These are phyloP conservation scores for Xylaria polymorpha DNA, from an alignment of 2,329 filamentous ascomycete species.

Conservation along the genomic window DNA sequence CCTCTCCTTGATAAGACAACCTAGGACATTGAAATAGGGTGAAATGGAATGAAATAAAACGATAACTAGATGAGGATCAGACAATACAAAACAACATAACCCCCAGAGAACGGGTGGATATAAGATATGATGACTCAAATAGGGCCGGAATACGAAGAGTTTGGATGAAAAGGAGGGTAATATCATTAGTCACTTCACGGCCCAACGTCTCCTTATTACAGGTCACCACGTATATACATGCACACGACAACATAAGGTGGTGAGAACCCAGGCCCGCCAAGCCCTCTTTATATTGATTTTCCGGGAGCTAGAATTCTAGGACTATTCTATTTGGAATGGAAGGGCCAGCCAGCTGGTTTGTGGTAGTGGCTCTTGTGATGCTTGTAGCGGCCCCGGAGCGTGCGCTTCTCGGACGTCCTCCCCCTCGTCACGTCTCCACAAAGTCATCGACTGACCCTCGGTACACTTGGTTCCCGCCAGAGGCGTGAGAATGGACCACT, in stretches of 20 bases:
- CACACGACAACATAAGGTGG: neutral
- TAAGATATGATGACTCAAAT: neutral
- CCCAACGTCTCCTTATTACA: neutral
- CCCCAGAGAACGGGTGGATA: neutral
- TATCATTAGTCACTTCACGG: neutral
- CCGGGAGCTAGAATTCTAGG: no score
- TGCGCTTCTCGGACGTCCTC: neutral
- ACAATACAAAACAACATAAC: no score
- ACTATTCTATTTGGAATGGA: no score
- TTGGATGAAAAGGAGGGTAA: neutral
- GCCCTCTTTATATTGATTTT: slow-evolving; percentile 2
- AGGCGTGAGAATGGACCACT: slow-evolving; percentile 48
- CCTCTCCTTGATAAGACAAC: neutral
- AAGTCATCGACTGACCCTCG: slow-evolving; percentile 44
- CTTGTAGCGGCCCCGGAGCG: neutral
- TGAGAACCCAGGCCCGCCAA: slow-evolving; percentile 7
- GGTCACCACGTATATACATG: neutral
- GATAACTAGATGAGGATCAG: neutral
- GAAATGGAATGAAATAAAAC: neutral
- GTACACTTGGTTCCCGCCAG: slow-evolving; percentile 47
- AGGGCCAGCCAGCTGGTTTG: no score
- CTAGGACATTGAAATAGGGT: neutral
- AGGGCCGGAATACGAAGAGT: neutral
- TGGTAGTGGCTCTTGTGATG: no score
- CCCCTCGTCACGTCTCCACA: slow-evolving; percentile 45